phyloP scores from a whole-genome alignment of 129 eudicot genomes.

The sunflower (Helianthus annuus) region DNA sequence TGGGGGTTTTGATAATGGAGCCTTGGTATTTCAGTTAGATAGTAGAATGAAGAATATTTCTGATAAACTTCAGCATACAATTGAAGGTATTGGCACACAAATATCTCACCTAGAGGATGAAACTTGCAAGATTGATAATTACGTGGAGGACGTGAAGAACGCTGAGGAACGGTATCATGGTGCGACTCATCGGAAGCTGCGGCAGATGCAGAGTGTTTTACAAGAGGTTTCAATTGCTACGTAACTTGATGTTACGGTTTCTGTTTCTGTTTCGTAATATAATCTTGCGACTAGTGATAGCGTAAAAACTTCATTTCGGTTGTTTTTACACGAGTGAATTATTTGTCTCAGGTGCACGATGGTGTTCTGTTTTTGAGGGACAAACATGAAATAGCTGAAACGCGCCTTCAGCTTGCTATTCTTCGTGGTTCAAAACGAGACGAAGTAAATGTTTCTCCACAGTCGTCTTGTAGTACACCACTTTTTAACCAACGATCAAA shows the following conservation, averaged over 20 bases:
- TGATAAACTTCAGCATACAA: constrained; percentile 19
- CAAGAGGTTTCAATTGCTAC: constrained; percentile 33
- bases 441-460: neutral
- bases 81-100: constrained; percentile 28
- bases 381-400: constrained; percentile 39
- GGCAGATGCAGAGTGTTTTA: constrained; percentile 31
- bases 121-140: constrained; percentile 27
- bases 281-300: neutral
- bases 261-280: neutral
- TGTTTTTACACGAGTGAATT: constrained; percentile 5
- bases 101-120: constrained; percentile 28
- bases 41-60: constrained; percentile 26
- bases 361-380: constrained; percentile 38
- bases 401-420: constrained; percentile 31
- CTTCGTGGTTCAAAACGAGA: constrained; percentile 28
- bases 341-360: constrained; percentile 39
- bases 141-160: constrained; percentile 30
- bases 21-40: constrained; percentile 25
- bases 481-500: constrained; percentile 11
- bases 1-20: constrained; percentile 13
- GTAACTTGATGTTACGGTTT: neutral
- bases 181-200: constrained; percentile 21
- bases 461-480: constrained; percentile 13
- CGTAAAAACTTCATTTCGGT: neutral
- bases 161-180: constrained; percentile 25